A percentile compares a stretch with the other conserved stretches of the same genome.
Conservation (phyloP, 176 grass and related monocot species). For the Oryza nivara region DNA sequence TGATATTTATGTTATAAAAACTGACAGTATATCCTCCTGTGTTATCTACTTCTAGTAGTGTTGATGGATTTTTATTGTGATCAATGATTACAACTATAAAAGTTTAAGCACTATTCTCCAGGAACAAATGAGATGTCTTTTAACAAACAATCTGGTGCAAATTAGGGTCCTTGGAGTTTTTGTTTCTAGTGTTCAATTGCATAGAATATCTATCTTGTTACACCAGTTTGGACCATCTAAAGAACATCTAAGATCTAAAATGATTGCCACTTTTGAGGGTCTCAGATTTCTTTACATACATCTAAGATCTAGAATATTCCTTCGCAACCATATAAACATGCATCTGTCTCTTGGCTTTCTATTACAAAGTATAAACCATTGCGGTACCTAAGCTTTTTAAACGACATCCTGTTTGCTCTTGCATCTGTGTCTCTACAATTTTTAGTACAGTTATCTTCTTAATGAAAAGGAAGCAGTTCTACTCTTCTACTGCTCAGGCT, state of each 20-base stretch:
- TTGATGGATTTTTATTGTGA: neutral
- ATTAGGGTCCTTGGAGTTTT: neutral
- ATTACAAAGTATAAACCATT: neutral
- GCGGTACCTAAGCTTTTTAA: no score
- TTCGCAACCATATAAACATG: no score
- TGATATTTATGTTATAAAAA: neutral
- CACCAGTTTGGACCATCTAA: neutral
- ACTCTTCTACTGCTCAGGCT: neutral
- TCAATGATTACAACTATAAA: neutral
- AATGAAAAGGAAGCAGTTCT: neutral
- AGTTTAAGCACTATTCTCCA: neutral
- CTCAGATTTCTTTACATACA: neutral
- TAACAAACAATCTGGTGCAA: neutral
- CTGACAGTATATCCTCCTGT: no score
- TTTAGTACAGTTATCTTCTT: neutral
- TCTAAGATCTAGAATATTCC: no score
- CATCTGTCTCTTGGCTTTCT: neutral
- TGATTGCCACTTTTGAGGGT: neutral
- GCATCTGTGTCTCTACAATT: neutral
- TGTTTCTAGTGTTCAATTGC: neutral
- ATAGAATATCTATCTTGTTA: neutral
- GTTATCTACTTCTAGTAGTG: no score
- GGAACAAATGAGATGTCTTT: no score
- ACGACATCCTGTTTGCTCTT: neutral
- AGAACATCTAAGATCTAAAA: neutral